A percentile compares a stretch with the other conserved stretches of the same genome.
phyloP scores from a whole-genome alignment of 805 yeast genomes.

The Barnettozyma salicaria region DNA sequence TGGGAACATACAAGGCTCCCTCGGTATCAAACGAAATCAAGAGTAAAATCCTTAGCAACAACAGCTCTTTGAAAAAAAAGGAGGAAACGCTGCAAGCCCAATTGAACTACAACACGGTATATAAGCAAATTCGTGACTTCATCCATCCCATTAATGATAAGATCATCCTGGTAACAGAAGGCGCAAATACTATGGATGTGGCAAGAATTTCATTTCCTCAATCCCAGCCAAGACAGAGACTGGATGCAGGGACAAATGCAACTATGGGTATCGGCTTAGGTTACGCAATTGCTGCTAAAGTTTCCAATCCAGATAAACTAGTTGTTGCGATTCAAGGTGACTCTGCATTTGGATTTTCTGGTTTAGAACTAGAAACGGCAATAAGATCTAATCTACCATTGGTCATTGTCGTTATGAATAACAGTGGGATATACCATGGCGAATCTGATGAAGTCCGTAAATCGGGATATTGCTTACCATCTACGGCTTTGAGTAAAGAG shows the following conservation, averaged over 20 bases:
- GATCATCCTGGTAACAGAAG: slow-evolving; percentile 51
- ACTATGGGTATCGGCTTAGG: slow-evolving; percentile 76
- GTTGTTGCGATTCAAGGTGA: slow-evolving; percentile 67
- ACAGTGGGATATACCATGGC: slow-evolving; percentile 70
- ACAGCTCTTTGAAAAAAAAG: slow-evolving; percentile 29
- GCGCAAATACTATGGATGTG: slow-evolving; percentile 75
- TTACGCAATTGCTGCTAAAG: slow-evolving; percentile 59
- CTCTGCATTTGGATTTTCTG: slow-evolving; percentile 73
- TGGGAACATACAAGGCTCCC: slow-evolving; percentile 30
- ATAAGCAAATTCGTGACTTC: slow-evolving; percentile 39
- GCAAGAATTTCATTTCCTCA: slow-evolving; percentile 58
- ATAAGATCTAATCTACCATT: slow-evolving; percentile 48
- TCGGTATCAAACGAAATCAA: slow-evolving; percentile 24
- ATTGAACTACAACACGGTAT: slow-evolving; percentile 49
- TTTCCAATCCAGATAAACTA: slow-evolving; percentile 35
- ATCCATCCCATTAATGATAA: slow-evolving; percentile 28
- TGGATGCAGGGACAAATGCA: slow-evolving; percentile 73
- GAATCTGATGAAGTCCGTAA: slow-evolving; percentile 30
- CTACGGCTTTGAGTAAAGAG: slow-evolving; percentile 53
- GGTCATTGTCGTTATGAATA: slow-evolving; percentile 61
- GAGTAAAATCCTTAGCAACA: slow-evolving; percentile 28
- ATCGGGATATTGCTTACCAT: slow-evolving; percentile 37
- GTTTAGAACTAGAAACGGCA: slow-evolving; percentile 67
- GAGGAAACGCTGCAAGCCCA: slow-evolving; percentile 23
- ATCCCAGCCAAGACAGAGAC: slow-evolving; percentile 42